Conservation (phyloP, 345 rosid genomes). For the Corchorus olitorius region DNA sequence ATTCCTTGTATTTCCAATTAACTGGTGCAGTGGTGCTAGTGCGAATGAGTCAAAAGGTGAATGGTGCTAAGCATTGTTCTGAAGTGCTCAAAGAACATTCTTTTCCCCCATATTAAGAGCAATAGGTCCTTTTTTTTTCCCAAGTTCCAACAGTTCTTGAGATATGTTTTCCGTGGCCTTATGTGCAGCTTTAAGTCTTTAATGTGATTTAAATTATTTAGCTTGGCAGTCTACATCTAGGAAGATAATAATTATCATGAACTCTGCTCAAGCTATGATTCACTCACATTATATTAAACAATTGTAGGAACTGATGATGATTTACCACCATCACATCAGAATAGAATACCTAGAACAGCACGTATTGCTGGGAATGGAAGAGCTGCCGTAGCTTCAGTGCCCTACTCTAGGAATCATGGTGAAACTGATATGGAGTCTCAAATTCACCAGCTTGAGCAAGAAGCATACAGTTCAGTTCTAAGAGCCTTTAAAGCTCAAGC, state of each 20-base stretch:
- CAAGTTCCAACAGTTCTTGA: not conserved
- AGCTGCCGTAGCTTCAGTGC: constrained; percentile 47
- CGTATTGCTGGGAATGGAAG: constrained; percentile 69
- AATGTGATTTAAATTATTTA: not conserved
- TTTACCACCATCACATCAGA: constrained; percentile 73
- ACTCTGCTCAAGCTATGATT: not conserved
- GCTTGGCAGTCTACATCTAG: not conserved
- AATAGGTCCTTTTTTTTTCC: not conserved
- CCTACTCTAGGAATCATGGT: constrained; percentile 69
- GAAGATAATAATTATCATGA: not conserved
- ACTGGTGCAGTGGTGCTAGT: not conserved
- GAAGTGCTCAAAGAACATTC: not conserved
- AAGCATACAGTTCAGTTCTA: constrained; percentile 76
- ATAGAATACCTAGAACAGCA: constrained; percentile 64
- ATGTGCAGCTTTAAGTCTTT: not conserved
- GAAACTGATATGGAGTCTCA: constrained; percentile 87
- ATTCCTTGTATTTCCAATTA: not conserved
- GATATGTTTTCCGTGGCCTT: not conserved
- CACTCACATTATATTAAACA: not conserved
- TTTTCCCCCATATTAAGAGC: not conserved
- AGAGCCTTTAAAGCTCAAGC: constrained; percentile 96
- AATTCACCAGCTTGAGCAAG: constrained; percentile 86
- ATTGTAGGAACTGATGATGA: constrained; percentile 88
- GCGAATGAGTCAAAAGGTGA: not conserved
- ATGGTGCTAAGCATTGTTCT: not conserved